Percentiles rank a stretch among this genome's conserved stretches.
These are phyloP conservation scores for Yamadazyma membranifaciens DNA, from an alignment of 1,139 yeast genomes.

Conservation along the genomic window DNA sequence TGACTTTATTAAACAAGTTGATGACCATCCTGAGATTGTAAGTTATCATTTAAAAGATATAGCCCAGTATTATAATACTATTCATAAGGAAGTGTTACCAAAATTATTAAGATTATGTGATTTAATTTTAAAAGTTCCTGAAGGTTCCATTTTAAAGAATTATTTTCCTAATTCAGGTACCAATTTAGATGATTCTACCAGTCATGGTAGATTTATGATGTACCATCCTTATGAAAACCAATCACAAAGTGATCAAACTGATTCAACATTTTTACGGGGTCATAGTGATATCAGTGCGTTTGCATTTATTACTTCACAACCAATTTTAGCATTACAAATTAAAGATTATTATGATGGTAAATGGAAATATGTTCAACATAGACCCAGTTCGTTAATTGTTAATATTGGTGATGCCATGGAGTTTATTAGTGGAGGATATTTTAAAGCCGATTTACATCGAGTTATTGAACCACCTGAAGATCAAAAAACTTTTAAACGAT, in stretches of 20 bases:
- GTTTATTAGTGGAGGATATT: slow-evolving; percentile 48
- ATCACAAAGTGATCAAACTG: slow-evolving; percentile 18
- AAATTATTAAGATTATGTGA: slow-evolving; percentile 38
- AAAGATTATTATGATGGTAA: slow-evolving; percentile 43
- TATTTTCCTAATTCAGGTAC: slow-evolving; percentile 33
- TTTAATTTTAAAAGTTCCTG: slow-evolving; percentile 39
- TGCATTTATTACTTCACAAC: slow-evolving; percentile 49
- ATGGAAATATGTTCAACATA: slow-evolving; percentile 50
- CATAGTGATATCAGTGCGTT: slow-evolving; percentile 51
- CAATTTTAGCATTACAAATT: slow-evolving; percentile 49
- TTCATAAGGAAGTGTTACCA: slow-evolving; percentile 34
- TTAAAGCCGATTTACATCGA: slow-evolving; percentile 47
- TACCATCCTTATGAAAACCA: slow-evolving; percentile 34
- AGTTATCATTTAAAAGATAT: slow-evolving; percentile 33
- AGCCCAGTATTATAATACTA: slow-evolving; percentile 29
- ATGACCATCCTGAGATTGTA: slow-evolving; percentile 37
- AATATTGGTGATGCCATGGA: slow-evolving; percentile 51
- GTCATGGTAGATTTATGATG: slow-evolving; percentile 43
- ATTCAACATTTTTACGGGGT: slow-evolving; percentile 47
- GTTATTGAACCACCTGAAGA: slow-evolving; percentile 47
- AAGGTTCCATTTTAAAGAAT: slow-evolving; percentile 34
- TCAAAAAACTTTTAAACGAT: slow-evolving; percentile 35
- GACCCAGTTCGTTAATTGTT: slow-evolving; percentile 45
- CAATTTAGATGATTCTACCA: slow-evolving; percentile 24
- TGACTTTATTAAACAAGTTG: slow-evolving; percentile 19